phyloP scores from a whole-genome alignment of 176 grass and related monocot species.

The Dactylis glomerata region DNA sequence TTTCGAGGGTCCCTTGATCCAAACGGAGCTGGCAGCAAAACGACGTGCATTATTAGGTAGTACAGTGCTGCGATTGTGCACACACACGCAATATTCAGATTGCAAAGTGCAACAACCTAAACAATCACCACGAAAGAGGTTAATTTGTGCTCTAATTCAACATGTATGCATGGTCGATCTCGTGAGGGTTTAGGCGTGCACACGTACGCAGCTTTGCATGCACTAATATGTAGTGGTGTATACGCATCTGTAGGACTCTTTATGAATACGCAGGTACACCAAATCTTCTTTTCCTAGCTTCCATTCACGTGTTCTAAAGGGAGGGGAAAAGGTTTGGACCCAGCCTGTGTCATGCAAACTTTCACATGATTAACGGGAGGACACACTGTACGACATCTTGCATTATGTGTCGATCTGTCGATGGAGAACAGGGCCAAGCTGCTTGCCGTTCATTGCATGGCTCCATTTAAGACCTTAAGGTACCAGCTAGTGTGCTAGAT shows the following conservation, averaged over 20 bases:
- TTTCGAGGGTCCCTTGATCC: constrained; percentile 23
- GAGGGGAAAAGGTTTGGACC: not conserved
- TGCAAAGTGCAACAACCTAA: not conserved
- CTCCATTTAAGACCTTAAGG: not conserved
- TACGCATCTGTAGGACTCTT: not conserved
- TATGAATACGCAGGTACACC: not conserved
- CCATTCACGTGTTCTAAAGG: constrained; percentile 18
- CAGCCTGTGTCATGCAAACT: constrained; percentile 15
- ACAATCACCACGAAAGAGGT: not conserved
- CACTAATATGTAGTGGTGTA: not conserved
- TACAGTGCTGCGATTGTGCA: not conserved
- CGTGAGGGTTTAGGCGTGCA: not conserved
- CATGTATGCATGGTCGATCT: not conserved
- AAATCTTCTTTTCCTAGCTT: constrained; percentile 20
- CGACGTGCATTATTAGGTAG: not conserved
- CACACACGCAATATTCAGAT: constrained; percentile 2
- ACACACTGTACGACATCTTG: constrained; percentile 11
- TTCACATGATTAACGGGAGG: constrained; percentile 49
- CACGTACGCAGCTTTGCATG: not conserved
- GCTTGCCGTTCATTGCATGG: not conserved
- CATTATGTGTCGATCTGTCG: not conserved
- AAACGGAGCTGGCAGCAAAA: constrained; percentile 28
- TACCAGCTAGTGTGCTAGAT: not conserved
- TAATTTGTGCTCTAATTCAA: not conserved
- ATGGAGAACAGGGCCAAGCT: not conserved